Evolutionary conservation across 345 rosid species (phyloP).

Genomic region (Erucastrum elatum): DNA sequence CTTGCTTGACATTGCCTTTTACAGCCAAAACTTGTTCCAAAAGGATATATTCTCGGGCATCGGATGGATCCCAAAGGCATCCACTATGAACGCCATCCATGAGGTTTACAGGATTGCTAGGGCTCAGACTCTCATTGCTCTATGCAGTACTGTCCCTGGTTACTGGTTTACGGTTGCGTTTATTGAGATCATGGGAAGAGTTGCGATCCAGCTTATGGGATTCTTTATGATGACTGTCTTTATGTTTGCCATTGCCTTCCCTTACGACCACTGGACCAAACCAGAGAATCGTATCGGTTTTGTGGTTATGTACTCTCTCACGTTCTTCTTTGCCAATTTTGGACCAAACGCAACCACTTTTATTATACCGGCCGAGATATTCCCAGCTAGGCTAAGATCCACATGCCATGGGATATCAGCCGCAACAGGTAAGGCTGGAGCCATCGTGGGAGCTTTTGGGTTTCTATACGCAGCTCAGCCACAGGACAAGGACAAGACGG

Average conservation of each 20-base stretch:
- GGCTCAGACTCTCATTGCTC: conserved; percentile 57
- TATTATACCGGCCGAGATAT: conserved; percentile 64
- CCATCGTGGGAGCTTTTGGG: conserved; percentile 68
- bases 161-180: conserved; percentile 68
- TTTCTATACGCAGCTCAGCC: conserved; percentile 57
- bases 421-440: conserved; percentile 37
- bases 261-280: conserved; percentile 66
- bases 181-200: conserved; percentile 61
- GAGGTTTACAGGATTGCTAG: conserved; percentile 50
- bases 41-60: neutral
- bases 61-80: conserved; percentile 48
- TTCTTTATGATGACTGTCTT: conserved; percentile 71
- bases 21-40: neutral
- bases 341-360: conserved; percentile 82
- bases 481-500: conserved; percentile 36
- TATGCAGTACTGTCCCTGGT: conserved; percentile 41
- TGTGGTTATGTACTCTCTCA: neutral
- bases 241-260: conserved; percentile 66
- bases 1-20: conserved; percentile 23
- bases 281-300: neutral
- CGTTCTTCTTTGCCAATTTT: conserved; percentile 47
- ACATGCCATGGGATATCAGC: conserved; percentile 80
- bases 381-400: conserved; percentile 44
- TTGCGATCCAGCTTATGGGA: conserved; percentile 62
- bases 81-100: conserved; percentile 44